Conservation (phyloP, 2,329 filamentous ascomycete species). For the Cryphonectria nitschkei region DNA sequence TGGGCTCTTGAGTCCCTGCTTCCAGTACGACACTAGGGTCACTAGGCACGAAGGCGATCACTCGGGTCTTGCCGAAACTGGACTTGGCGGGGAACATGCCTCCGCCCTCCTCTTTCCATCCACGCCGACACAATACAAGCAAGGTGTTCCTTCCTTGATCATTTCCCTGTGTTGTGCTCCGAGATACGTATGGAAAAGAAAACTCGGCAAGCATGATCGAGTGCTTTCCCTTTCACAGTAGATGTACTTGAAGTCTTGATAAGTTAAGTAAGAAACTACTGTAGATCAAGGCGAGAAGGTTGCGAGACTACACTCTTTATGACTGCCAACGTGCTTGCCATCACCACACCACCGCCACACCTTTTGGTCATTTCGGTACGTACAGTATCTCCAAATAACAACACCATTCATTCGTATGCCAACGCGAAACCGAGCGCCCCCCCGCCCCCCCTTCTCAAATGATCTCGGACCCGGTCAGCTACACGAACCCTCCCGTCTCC, state of each 20-base stretch:
- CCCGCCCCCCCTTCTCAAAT: too few relatives aligned
- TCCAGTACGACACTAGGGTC: not conserved
- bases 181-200: not conserved
- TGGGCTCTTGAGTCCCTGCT: not conserved
- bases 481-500: not conserved
- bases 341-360: not conserved
- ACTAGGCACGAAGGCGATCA: not conserved
- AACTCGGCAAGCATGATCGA: too few relatives aligned
- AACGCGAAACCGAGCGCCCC: too few relatives aligned
- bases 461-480: not conserved
- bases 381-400: too few relatives aligned
- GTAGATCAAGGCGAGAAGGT: not conserved
- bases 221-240: too few relatives aligned
- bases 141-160: not conserved
- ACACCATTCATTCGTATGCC: too few relatives aligned
- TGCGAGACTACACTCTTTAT: not conserved
- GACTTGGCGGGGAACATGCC: not conserved
- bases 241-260: too few relatives aligned
- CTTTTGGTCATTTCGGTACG: too few relatives aligned
- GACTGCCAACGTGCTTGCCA: not conserved
- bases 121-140: not conserved
- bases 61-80: constrained; percentile 15
- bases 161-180: not conserved
- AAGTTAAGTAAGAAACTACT: too few relatives aligned
- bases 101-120: constrained; percentile 10